These are phyloP conservation scores for Salix caprea DNA, from an alignment of 345 rosid genomes.

Conservation along the genomic window DNA sequence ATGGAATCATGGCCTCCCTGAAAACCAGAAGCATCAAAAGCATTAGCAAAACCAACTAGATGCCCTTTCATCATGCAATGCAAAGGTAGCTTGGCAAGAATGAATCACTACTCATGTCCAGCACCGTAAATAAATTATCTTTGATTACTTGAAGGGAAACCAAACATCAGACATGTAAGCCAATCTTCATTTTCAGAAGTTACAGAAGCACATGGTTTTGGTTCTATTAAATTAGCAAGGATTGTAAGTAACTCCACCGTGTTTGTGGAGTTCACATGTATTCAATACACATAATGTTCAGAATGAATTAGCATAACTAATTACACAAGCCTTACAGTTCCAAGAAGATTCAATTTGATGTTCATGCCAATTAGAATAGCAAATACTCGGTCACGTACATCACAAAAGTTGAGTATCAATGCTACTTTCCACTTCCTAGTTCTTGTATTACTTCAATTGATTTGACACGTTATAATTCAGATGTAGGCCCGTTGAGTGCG, in stretches of 20 bases:
- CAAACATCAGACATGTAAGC: neutral
- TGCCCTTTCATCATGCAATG: neutral
- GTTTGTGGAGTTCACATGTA: neutral
- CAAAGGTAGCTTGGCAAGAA: neutral
- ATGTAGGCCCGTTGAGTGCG: neutral
- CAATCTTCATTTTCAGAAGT: neutral
- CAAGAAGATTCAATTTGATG: neutral
- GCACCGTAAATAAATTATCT: neutral
- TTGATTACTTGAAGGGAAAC: neutral
- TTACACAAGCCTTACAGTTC: neutral
- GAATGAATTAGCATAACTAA: neutral
- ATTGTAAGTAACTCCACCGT: neutral
- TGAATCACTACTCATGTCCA: neutral
- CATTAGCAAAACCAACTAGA: neutral
- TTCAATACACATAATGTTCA: neutral
- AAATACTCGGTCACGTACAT: neutral
- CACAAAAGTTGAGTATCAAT: neutral
- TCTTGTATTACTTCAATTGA: neutral
- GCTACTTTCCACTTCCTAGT: neutral
- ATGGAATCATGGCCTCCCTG: constrained; percentile 99
- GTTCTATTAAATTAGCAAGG: neutral
- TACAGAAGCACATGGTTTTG: neutral
- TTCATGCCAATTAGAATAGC: neutral
- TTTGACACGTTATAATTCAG: neutral
- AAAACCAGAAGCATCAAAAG: neutral